Evolutionary conservation across 352 stramenopile genomes (phyloP).

Genomic region (Phytophthora pseudosyringae): DNA sequence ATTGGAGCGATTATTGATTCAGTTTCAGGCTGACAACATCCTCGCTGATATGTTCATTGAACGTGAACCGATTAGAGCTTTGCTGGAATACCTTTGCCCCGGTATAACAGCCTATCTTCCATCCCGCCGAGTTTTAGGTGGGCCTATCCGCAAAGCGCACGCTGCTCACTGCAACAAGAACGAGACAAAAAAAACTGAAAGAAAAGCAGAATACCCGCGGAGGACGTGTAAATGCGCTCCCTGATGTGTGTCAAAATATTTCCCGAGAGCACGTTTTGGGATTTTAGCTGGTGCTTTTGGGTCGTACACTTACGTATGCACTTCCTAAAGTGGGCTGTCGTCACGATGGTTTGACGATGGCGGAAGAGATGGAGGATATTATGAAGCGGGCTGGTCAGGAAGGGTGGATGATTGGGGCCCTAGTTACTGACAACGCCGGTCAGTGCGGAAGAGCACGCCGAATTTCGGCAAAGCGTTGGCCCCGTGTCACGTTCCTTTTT

Average conservation of each 20-base stretch:
- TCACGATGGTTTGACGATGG: background rate
- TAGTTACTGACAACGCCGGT: background rate
- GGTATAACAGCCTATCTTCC: background rate
- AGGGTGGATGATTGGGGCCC: background rate
- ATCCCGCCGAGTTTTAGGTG: background rate
- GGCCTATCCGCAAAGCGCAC: background rate
- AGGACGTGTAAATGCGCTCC: background rate
- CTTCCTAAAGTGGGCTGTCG: background rate
- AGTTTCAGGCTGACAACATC: background rate
- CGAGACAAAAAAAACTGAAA: background rate
- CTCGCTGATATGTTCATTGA: background rate
- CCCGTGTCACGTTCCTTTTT: background rate
- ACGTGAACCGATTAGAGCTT: background rate
- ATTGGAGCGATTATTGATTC: background rate
- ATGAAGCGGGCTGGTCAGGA: background rate
- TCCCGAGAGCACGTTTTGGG: background rate
- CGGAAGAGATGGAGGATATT: background rate
- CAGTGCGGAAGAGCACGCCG: background rate
- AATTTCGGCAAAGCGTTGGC: background rate
- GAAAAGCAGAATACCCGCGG: background rate
- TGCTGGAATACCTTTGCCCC: background rate
- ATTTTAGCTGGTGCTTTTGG: background rate
- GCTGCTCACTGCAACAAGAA: background rate
- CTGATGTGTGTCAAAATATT: background rate
- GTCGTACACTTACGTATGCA: background rate